These are phyloP conservation scores for Tylopilus plumbeoviolaceoides DNA, from an alignment of 768 basidiomycete genomes.

Conservation along the genomic window DNA sequence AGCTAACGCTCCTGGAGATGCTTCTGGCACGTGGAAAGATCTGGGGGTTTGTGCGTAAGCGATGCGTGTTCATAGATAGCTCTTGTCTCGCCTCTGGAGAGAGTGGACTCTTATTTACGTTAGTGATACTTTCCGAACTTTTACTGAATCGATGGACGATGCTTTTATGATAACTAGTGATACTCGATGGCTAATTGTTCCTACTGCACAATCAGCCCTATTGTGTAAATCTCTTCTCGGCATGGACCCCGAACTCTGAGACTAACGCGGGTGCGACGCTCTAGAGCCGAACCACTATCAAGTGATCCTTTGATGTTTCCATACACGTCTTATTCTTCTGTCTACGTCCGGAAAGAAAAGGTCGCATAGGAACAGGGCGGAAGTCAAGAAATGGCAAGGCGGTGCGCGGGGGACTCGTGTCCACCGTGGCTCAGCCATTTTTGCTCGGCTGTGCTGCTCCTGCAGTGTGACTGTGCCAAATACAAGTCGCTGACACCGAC, in stretches of 20 bases:
- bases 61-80: too few relatives aligned
- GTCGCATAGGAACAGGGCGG: neutral
- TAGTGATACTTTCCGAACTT: too few relatives aligned
- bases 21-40: constrained; percentile 26
- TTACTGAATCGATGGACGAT: too few relatives aligned
- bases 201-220: too few relatives aligned
- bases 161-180: too few relatives aligned
- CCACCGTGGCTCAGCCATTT: neutral
- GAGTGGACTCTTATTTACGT: too few relatives aligned
- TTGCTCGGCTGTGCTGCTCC: constrained; percentile 18
- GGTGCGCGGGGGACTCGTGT: constrained; percentile 21
- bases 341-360: neutral
- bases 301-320: neutral
- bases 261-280: neutral
- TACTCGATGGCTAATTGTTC: too few relatives aligned
- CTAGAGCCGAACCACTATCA: neutral
- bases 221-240: too few relatives aligned
- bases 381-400: neutral
- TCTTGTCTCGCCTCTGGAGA: too few relatives aligned
- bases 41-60: constrained; percentile 17
- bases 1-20: constrained; percentile 22
- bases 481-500: neutral
- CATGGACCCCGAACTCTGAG: neutral
- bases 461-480: constrained; percentile 1
- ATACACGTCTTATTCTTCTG: neutral